These are phyloP conservation scores for Pseudozyma tsukubaensis DNA, from an alignment of 1,284 basidiomycete genomes.

Conservation along the genomic window DNA sequence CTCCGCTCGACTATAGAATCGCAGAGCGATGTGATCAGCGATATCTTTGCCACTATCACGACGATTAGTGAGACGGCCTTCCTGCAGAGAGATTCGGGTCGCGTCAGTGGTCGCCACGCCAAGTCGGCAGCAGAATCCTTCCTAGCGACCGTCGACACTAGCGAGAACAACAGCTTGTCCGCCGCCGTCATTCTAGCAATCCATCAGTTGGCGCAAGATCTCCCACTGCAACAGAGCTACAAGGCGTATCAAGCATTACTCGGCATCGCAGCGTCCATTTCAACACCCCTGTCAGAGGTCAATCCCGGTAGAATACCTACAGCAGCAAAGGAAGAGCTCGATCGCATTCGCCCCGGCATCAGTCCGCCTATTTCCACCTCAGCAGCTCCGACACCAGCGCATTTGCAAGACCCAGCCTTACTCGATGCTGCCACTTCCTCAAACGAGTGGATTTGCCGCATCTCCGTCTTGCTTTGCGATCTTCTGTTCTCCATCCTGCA, in stretches of 20 bases:
- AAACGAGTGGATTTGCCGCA: constrained; percentile 75
- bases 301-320: constrained; percentile 9
- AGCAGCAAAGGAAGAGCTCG: constrained; percentile 16
- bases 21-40: constrained; percentile 31
- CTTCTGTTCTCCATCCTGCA: constrained; percentile 70
- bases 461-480: constrained; percentile 77
- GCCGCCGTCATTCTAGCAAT: constrained; percentile 22
- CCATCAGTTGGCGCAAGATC: constrained; percentile 11
- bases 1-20: constrained; percentile 4
- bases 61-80: constrained; percentile 5
- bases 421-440: constrained; percentile 71
- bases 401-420: constrained; percentile 9
- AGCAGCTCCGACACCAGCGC: not conserved
- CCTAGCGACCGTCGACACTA: constrained; percentile 11
- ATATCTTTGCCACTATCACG: constrained; percentile 28
- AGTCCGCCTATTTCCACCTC: not conserved
- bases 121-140: constrained; percentile 1
- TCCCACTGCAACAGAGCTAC: constrained; percentile 20
- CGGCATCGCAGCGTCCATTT: constrained; percentile 8
- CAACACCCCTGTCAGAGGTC: constrained; percentile 1
- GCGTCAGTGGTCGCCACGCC: not conserved
- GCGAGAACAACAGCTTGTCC: constrained; percentile 6
- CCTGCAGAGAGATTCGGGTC: constrained; percentile 7
- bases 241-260: constrained; percentile 26
- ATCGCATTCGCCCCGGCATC: constrained; percentile 27